Evolutionary conservation across 768 basidiomycete genomes (phyloP).

Genomic region (Termitomyces sp.): DNA sequence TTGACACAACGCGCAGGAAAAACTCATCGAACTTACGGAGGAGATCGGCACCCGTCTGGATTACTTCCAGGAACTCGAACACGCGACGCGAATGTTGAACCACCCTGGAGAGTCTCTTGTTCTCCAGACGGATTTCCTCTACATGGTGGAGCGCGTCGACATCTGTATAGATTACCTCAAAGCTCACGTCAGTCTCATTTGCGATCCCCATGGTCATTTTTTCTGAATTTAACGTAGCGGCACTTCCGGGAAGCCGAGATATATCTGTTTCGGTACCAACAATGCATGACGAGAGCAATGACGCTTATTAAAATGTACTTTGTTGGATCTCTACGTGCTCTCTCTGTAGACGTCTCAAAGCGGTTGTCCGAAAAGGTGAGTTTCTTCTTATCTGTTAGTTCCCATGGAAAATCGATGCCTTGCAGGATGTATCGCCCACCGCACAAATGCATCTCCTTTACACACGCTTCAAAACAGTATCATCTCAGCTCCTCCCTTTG

Average conservation of each 20-base stretch:
- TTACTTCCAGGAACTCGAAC: conserved; percentile 93
- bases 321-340: conserved; percentile 74
- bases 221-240: conserved; percentile 44
- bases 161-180: conserved; percentile 91
- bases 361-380: conserved; percentile 72
- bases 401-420: background rate
- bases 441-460: conserved; percentile 86
- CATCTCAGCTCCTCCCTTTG: conserved; percentile 70
- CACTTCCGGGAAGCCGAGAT: conserved; percentile 91
- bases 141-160: conserved; percentile 95
- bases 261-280: conserved; percentile 94
- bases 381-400: background rate
- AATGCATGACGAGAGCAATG: conserved; percentile 98
- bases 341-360: conserved; percentile 75
- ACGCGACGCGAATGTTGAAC: conserved; percentile 90
- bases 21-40: conserved; percentile 73
- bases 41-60: conserved; percentile 78
- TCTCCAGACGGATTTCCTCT: conserved; percentile 85
- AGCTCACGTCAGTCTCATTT: conserved; percentile 60
- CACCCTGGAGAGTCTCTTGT: conserved; percentile 92
- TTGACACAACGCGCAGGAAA: conserved; percentile 48
- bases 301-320: conserved; percentile 98
- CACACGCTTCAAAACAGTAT: conserved; percentile 77
- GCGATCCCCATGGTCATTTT: background rate
- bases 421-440: conserved; percentile 74